A percentile compares a stretch with the other conserved stretches of the same genome.
Evolutionary conservation across 805 yeast genomes (phyloP).

Genomic region (Debaryomyces hansenii): DNA sequence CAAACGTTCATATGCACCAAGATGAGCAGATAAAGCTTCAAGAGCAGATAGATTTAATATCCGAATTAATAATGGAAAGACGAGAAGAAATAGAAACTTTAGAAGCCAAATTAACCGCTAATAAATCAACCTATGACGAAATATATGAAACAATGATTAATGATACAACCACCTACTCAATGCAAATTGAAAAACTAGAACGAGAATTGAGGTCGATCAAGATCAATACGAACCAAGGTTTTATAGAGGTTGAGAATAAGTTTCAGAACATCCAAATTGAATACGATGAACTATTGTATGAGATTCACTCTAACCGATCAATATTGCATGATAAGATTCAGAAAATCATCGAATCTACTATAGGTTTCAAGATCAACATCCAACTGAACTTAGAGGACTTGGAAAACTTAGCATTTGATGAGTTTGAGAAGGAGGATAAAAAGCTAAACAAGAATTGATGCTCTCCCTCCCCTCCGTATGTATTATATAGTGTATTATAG

Average conservation of each 20-base stretch:
- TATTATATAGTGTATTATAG: conserved; percentile 3
- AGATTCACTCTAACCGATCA: conserved; percentile 47
- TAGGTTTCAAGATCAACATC: conserved; percentile 65
- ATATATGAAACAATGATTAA: conserved; percentile 54
- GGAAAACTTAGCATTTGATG: conserved; percentile 42
- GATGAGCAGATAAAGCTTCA: conserved; percentile 60
- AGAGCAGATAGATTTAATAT: conserved; percentile 56
- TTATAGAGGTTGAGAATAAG: conserved; percentile 44
- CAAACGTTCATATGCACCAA: conserved; percentile 48
- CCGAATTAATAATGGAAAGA: conserved; percentile 56
- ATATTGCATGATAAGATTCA: conserved; percentile 54
- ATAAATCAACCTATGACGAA: conserved; percentile 55
- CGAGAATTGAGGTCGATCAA: conserved; percentile 53
- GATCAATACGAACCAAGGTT: conserved; percentile 48
- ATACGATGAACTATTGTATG: conserved; percentile 48
- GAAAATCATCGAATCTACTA: conserved; percentile 57
- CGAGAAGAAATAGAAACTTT: conserved; percentile 56
- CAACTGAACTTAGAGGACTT: conserved; percentile 65
- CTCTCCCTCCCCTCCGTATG: neutral
- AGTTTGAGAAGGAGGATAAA: conserved; percentile 17
- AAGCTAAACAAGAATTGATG: conserved; percentile 1
- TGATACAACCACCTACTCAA: conserved; percentile 52
- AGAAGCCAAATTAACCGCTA: conserved; percentile 54
- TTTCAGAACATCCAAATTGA: conserved; percentile 54
- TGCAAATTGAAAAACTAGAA: conserved; percentile 67